Base-by-base conservation (phyloP, 164 flowering plant species). In the Vitis riparia region DNA sequence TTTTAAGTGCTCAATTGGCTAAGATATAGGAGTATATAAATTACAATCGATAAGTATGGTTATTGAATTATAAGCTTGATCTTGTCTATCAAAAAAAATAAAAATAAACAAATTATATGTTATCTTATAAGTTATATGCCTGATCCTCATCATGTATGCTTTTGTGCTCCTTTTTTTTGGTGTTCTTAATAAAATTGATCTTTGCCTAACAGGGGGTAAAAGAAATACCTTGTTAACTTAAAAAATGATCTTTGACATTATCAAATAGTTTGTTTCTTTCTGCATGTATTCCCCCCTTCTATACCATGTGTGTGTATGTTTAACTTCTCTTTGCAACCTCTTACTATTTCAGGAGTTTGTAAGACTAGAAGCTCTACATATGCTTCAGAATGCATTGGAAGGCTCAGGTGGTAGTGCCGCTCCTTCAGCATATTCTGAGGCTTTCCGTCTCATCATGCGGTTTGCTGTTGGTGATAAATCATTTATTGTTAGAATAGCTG, bases 371-470 rank as follows among this genome's bases (percentile, higher is more conserved):
- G 97, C 98, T 69, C 72, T 96, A 51, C 82, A 84, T 71, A 80
- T 96, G 97, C 98, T 96, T 77, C 90, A 85, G 72, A 96, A 91
- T 78, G 99, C 97, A 62, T 81, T 96, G 77, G 98, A 93, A 83
- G 99, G 99, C 66, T 93, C 87, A 65, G 92, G 86, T 66, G 99
- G 97, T 53, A 77, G 60, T 76, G 97, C 89, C 72, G 82, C 91
- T 79, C 81, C 83, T 66, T 69, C 93, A 69, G 98, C 97, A 16
- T 96, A 96, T 78, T 64, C 78, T 3, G 99, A 96, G 82, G 94
- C 98, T 52, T 91, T 81, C 70, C 97, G 98, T 62, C 78, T 91
- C 58, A 85, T 96, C 50, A 88, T 80, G 80, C 85, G 97, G 50
- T 71, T 76, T 55, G 93, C 84, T 50, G 78, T 89, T 67, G 86